Percentiles rank a stretch among this genome's conserved stretches.
phyloP scores from a whole-genome alignment of 208 protist species.

The Trypanosomatidae sp. region DNA sequence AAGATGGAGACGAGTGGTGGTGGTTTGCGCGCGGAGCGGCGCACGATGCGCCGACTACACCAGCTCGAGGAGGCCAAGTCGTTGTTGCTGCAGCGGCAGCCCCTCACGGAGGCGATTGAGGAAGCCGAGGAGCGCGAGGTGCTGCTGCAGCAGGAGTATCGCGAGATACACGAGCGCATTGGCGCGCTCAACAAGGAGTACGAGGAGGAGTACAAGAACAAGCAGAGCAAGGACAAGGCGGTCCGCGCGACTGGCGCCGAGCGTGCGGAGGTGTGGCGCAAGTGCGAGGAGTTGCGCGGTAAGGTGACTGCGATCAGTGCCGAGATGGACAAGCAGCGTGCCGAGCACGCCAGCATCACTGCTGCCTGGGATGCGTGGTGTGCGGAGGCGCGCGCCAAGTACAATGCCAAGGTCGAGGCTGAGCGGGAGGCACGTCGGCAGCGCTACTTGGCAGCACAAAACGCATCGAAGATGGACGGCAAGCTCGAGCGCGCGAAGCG shows the following conservation, averaged over 20 bases:
- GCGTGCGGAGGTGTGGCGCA: constrained; percentile 32
- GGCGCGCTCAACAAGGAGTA: constrained; percentile 45
- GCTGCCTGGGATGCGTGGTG: constrained; percentile 51
- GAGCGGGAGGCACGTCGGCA: constrained; percentile 35
- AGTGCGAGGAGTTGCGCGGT: constrained; percentile 28
- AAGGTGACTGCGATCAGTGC: constrained; percentile 24
- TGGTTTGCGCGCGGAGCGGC: constrained; percentile 36
- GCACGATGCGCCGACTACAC: constrained; percentile 24
- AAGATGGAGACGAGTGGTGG: constrained; percentile 76
- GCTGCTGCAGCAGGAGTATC: constrained; percentile 54
- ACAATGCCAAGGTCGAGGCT: constrained; percentile 40
- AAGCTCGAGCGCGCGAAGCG: constrained; percentile 30
- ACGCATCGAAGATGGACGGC: constrained; percentile 34
- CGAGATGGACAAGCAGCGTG: constrained; percentile 29
- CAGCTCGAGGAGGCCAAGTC: constrained; percentile 61
- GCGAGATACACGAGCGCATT: constrained; percentile 63
- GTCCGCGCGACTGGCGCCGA: constrained; percentile 12
- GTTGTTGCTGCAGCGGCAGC: constrained; percentile 46
- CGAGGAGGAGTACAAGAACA: constrained; percentile 29
- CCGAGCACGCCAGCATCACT: constrained; percentile 17
- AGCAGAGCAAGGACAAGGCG: constrained; percentile 37
- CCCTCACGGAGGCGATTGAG: constrained; percentile 43
- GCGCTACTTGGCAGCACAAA: constrained; percentile 25
- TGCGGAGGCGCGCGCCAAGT: constrained; percentile 37
- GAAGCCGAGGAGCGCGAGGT: constrained; percentile 46